Evolutionary conservation across 2,329 filamentous ascomycete species (phyloP), one percentile per base, ranked within the genome.

Genomic region (Penicillium sp.): DNA sequence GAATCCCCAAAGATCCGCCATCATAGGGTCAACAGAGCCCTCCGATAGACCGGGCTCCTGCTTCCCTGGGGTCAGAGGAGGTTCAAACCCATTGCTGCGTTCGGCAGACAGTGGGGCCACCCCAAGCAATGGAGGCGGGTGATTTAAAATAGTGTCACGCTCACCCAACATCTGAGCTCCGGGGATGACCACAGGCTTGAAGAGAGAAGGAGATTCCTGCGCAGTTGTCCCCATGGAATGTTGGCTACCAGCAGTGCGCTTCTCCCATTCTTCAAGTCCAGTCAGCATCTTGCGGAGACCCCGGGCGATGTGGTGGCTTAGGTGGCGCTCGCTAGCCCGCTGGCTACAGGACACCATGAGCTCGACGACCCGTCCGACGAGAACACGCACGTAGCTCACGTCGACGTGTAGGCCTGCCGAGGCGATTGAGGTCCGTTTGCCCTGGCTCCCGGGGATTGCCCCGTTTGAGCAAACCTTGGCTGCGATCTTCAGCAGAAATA

Each of bases 401-500:
- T 75, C 69, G 16, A 75, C 71, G 16, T 61, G 59, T 19, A 75
- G 55, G 3, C 65, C 68, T 6, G 72, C 73, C 3, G 71, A 71
- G 5, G 73, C 70, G 45, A 75, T 74, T 5, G 73, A 75, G 35
- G 73, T 73, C 1, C 70, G 70, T 53, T 73, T 70, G 28, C 67
- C 70, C 12, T 67, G 67, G 16, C 66, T 67, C 2, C 72, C 72
- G 31, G 70, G 68, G 7, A 67, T 63, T 22, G 56, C 17, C 17
- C 72, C 63, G 28, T 58, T 67, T 4, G 72, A 72, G 54, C 70
- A 73, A 42, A 67, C 60, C 43, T 78, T 73, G 62, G 78, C 69
- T 53, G 73, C 70, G 17, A 78, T 75, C 54, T 78, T 78, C 41
- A 78, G 60, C 8, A 79, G 65, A 48, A 79, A 79, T 9, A 78